Base-by-base conservation (phyloP, 371 early-diverging fungal genomes). In the Massospora cicadina region DNA sequence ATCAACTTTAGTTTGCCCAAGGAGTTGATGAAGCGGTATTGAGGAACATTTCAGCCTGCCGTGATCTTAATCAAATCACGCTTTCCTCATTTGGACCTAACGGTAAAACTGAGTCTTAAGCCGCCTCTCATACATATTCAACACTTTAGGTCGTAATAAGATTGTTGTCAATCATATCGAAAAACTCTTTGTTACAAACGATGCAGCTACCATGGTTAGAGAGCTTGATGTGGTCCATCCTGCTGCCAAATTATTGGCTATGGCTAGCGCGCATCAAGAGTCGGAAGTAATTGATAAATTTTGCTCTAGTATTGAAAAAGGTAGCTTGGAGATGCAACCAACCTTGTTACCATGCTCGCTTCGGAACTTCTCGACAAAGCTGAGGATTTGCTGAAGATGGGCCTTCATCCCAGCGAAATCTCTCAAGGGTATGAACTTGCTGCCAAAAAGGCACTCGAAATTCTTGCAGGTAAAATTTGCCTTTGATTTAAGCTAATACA, bases 181-280 rank as follows among this genome's bases (percentile, higher is more conserved):
- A 68, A 94, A 95, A 76, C 81, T 98, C 60, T 90, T 99, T 72
- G 96, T 99, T 59, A 98, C 99, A 23, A 95, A 89, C 77, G 99
- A 99, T 79, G 99, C 99, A 55, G 99, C 98, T 25, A 99, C 99
- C 62, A 99, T 99, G 71, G 89, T 98, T 71, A 88, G 90, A 69
- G 96, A 95, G 69, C 80, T 99, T 64, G 96, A 98, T 67, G 95
- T 98, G 57, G 88, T 91, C 26, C 99, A 99, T 78, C 99, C 99
- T 30, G 98, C 99, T 25, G 99, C 97, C 33, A 92, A 92, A 77
- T 75, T 99, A 32, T 72, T 99, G 33, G 96, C 96, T 17, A 86
- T 89, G 85, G 93, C 98, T 33, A 89, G 90, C 67, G 98, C 98
- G 74, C 93, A 96, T 72, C 99, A 99, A 76, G 99, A 99, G 72